Evolutionary conservation across 768 basidiomycete genomes (phyloP), one percentile per base, ranked within the genome.

Genomic region (Hysterangium stoloniferum): DNA sequence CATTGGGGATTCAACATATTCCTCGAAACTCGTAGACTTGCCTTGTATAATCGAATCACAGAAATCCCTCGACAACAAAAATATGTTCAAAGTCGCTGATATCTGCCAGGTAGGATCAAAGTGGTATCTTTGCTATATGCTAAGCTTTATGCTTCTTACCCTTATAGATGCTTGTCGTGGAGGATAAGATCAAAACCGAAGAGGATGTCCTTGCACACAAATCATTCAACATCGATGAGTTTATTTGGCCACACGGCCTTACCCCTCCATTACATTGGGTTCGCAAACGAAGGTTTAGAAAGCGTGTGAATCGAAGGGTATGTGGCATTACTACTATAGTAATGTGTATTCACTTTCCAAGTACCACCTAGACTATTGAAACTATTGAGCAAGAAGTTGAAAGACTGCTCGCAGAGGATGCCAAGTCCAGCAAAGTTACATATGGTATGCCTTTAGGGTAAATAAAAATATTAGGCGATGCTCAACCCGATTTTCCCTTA

Each of bases 71-170:
- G 96, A 98, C 67, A 87, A 84, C 64, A 92, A 94, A 64, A 92
- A 96, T 61, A 86, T 96, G 80, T 96, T 98, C 74, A 99, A 99
- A 67, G 89, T 94, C 5, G 94, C 93, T 33, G 96, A 99, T 64
- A 95, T 99, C 68, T 95, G 89, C 70, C 94, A 96, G 79, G 91
- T 92, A 58, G 58, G 59, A 56, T 52, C 44, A 31, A 42, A 41
- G 54, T 25, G 27, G 50, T 58, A 34, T 48, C 48, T 19, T 42
- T 40, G 43, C 32, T 20, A 45, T 33, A 51, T 32, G 34, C 52
- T 65, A 53, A 60, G 34, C 22, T 53, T 44, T 9, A 22, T 33
- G 32, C 45, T 15, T 27, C 13, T 6, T 33, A 6, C 9, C 8
- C 52, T 36, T 52, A 32, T 59, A 96, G 91, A 97, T 97, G 93